Percentiles rank a stretch among this genome's conserved stretches.
phyloP scores from a whole-genome alignment of 257 asterid genomes.

The Misopates orontium region DNA sequence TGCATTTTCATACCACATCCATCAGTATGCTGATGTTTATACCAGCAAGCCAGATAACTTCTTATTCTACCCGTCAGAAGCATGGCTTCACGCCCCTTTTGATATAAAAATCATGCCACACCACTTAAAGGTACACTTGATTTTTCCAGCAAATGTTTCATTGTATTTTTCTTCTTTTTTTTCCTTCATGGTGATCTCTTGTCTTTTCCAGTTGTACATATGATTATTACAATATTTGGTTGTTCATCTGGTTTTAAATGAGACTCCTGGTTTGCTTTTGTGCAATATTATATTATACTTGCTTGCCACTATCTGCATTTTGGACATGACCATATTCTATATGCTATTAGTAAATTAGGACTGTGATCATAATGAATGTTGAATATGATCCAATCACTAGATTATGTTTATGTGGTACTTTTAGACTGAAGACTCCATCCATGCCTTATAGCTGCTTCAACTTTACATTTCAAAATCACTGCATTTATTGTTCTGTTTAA shows the following conservation, averaged over 20 bases:
- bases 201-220: not conserved
- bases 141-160: conserved; percentile 15
- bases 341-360: not conserved
- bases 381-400: not conserved
- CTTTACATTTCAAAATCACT: too few relatives aligned
- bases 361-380: not conserved
- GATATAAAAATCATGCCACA: conserved; percentile 98
- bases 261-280: not conserved
- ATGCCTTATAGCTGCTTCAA: too few relatives aligned
- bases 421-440: too few relatives aligned
- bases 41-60: conserved; percentile 97
- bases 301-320: not conserved
- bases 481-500: too few relatives aligned
- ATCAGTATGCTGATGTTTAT: conserved; percentile 90
- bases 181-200: conserved; percentile 1
- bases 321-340: not conserved
- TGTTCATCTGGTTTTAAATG: not conserved
- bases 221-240: not conserved
- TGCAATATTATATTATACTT: not conserved
- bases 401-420: too few relatives aligned
- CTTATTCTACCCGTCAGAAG: conserved; percentile 75
- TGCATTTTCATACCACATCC: conserved; percentile 89
- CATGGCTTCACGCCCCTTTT: conserved; percentile 95
- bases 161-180: not conserved
- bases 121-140: conserved; percentile 72